phyloP scores from a whole-genome alignment of 257 asterid species.

The Fraxinus excelsior region DNA sequence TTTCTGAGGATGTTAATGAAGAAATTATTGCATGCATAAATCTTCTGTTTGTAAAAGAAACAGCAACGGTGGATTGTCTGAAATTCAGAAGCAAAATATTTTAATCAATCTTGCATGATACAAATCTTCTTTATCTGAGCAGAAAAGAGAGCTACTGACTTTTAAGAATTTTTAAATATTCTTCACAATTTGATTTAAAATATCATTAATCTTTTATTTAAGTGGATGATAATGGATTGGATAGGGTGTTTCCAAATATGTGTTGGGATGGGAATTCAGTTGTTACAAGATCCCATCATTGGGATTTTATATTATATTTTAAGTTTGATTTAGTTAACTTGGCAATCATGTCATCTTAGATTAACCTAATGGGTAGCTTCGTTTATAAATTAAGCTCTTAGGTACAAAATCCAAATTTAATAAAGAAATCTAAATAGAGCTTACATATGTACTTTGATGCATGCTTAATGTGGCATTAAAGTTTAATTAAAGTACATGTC shows the following conservation, averaged over 20 bases:
- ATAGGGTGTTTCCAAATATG: neutral
- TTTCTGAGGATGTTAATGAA: conserved; percentile 20
- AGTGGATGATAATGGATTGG: conserved; percentile 16
- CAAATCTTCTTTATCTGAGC: conserved; percentile 24
- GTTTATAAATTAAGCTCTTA: neutral
- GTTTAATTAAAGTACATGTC: neutral
- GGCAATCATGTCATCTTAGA: conserved; percentile 32
- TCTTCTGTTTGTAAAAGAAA: neutral
- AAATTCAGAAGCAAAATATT: conserved; percentile 44
- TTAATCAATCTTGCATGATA: conserved; percentile 20
- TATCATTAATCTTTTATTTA: conserved; percentile 18
- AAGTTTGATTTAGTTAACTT: conserved; percentile 29
- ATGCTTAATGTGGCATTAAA: neutral
- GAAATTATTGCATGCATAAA: conserved; percentile 5
- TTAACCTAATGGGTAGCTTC: conserved; percentile 26
- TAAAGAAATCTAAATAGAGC: neutral
- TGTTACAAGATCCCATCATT: too few relatives aligned
- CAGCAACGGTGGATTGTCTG: conserved; percentile 43
- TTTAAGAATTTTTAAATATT: neutral
- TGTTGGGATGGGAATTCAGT: too few relatives aligned
- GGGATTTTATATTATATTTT: too few relatives aligned
- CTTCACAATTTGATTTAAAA: neutral
- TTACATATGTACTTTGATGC: neutral
- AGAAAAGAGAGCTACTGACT: conserved; percentile 13
- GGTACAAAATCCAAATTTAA: neutral